These are phyloP conservation scores for Glycine latifolia DNA, from an alignment of 306 rosid species.

Conservation along the genomic window DNA sequence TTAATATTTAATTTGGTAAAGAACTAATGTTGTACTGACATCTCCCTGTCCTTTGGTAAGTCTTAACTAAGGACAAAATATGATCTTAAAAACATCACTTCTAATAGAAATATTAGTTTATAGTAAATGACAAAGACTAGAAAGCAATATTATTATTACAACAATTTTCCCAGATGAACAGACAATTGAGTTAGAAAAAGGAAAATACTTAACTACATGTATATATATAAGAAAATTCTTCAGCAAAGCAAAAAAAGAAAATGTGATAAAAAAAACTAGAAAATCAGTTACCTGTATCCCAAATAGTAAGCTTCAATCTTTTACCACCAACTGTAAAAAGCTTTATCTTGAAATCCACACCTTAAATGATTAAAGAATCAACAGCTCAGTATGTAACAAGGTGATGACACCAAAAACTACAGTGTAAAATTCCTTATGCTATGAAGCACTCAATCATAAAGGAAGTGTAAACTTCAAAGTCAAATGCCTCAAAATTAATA, in stretches of 20 bases:
- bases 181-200: constrained; percentile 10
- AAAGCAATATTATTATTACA: background rate
- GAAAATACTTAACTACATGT: background rate
- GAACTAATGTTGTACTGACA: background rate
- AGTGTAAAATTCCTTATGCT: constrained; percentile 11
- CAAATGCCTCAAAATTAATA: constrained; percentile 20
- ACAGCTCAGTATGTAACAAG: constrained; percentile 39
- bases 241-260: constrained; percentile 5
- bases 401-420: background rate
- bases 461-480: constrained; percentile 24
- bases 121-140: background rate
- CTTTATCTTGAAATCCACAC: constrained; percentile 97
- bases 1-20: background rate
- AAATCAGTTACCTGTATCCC: constrained; percentile 87
- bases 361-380: constrained; percentile 54
- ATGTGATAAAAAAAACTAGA: background rate
- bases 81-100: background rate
- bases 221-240: background rate
- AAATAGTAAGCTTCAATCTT: constrained; percentile 91
- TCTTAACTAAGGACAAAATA: background rate
- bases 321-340: constrained; percentile 76
- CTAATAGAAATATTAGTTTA: background rate
- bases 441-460: constrained; percentile 9
- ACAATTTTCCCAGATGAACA: background rate
- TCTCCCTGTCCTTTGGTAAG: background rate